Base-by-base conservation (phyloP, 495 filamentous ascomycete species). In the Penicillium psychrofluorescens region DNA sequence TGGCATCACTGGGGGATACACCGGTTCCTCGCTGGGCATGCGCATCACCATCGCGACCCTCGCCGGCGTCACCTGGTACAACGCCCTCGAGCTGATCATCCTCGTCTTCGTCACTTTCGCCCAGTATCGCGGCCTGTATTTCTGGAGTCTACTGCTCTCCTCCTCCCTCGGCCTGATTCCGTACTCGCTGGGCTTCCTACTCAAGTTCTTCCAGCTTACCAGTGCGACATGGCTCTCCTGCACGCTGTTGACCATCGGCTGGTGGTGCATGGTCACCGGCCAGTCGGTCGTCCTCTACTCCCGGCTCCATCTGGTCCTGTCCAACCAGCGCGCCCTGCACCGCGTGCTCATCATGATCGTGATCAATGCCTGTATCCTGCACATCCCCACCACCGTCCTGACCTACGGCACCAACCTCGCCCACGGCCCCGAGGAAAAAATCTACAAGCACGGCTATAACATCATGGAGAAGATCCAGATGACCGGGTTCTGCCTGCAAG, bases 251-350 rank as follows among this genome's bases (percentile, higher is more conserved):
- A 71, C 69, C 27, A 43, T 78, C 13, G 81, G 81, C 12, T 86
- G 81, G 82, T 76, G 67, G 43, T 53, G 50, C 13, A 83, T 84
- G 79, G 78, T 86, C 4, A 81, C 79, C 0, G 80, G 80, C 12
- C 80, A 84, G 56, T 78, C 78, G 5, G 51, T 85, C 34, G 80
- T 86, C 9, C 67, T 86, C 13, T 86, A 79, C 62, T 85, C 81
- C 3, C 74, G 82, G n/a, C 70, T 86, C 5, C 78, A 84, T 51
- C 62, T 85, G 35, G 67, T 86, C 32, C 59, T 77, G 28, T 62
- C 63, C 16, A 74, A 76, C 22, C 62, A 61, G n/a, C 62, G 59
- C 22, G 54, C 71, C 12, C 64, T 84, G 3, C 70, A 74, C 14
- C 58, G 62, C 29, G 70, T 84, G 1, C 64, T 79, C 11, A 54